Percentiles rank a stretch among this genome's conserved stretches.
These are phyloP conservation scores for Fusarium mangiferae DNA, from an alignment of 2,329 filamentous ascomycete species.

Conservation along the genomic window DNA sequence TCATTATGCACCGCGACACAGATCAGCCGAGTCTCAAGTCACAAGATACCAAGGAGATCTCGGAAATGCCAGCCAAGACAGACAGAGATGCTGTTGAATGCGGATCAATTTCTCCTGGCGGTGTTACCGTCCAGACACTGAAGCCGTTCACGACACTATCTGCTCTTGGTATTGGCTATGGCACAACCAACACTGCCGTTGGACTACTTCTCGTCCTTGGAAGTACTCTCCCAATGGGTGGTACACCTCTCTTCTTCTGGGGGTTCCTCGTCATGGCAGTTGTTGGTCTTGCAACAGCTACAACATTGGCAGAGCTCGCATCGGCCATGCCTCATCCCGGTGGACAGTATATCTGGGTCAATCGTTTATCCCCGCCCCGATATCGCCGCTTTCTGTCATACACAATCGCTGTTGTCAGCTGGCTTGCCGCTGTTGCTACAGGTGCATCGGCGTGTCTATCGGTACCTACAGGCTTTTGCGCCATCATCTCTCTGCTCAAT, in stretches of 20 bases:
- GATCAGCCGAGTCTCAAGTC: neutral
- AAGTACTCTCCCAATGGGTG: slow-evolving; percentile 6
- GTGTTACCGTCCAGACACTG: neutral
- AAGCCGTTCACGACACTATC: slow-evolving; percentile 8
- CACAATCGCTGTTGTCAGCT: neutral
- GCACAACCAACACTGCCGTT: slow-evolving; percentile 5
- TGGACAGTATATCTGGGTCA: slow-evolving; percentile 7
- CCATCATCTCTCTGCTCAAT: neutral
- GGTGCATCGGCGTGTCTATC: neutral
- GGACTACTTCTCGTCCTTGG: slow-evolving; percentile 5
- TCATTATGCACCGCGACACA: neutral
- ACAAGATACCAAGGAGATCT: neutral
- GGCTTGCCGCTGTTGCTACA: slow-evolving; percentile 3
- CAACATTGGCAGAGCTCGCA: neutral
- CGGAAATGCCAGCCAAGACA: neutral
- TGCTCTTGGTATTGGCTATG: slow-evolving; percentile 8
- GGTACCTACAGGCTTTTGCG: neutral
- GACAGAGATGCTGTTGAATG: neutral
- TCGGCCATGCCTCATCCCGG: slow-evolving; percentile 11
- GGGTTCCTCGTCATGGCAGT: neutral
- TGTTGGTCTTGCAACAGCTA: slow-evolving; percentile 1
- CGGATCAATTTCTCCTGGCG: neutral
- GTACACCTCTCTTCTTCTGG: slow-evolving; percentile 8
- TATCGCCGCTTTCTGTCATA: neutral
- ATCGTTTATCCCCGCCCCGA: neutral